Percentiles rank a stretch among this genome's conserved stretches.
These are phyloP conservation scores for Chaetomiaceae sp. DNA, from an alignment of 2,329 filamentous ascomycete species.

Conservation along the genomic window DNA sequence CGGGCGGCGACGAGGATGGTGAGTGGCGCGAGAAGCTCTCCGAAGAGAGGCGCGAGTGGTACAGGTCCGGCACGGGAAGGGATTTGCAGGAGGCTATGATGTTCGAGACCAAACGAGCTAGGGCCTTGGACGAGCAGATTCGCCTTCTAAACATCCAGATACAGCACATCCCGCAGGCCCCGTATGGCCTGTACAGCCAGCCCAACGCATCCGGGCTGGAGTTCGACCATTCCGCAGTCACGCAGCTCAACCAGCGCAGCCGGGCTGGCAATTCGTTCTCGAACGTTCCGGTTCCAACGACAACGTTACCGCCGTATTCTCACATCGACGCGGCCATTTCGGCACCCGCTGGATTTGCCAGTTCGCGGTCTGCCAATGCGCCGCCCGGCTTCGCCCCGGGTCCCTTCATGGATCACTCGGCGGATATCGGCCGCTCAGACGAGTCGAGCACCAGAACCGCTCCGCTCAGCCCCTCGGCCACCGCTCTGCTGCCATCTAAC, in stretches of 20 bases:
- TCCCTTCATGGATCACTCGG: slow-evolving; percentile 48
- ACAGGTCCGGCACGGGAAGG: slow-evolving; percentile 44
- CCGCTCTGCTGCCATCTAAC: slow-evolving; percentile 67
- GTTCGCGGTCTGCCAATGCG: slow-evolving; percentile 34
- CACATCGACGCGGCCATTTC: slow-evolving; percentile 33
- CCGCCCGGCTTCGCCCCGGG: slow-evolving; percentile 49
- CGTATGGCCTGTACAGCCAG: slow-evolving; percentile 41
- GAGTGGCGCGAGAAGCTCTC: slow-evolving; percentile 49
- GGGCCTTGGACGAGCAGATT: slow-evolving; percentile 46
- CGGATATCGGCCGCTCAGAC: slow-evolving; percentile 45
- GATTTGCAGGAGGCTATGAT: slow-evolving; percentile 49
- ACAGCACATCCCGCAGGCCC: slow-evolving; percentile 31
- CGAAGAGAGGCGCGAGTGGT: slow-evolving; percentile 54
- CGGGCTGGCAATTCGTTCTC: slow-evolving; percentile 46
- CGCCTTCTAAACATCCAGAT: slow-evolving; percentile 46
- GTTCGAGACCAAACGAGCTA: slow-evolving; percentile 44
- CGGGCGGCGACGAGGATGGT: slow-evolving; percentile 58
- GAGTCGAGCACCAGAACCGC: slow-evolving; percentile 60
- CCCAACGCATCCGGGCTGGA: slow-evolving; percentile 43
- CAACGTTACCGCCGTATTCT: slow-evolving; percentile 35
- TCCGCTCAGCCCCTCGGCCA: slow-evolving; percentile 72
- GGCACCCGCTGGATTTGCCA: slow-evolving; percentile 47
- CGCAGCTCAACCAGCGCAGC: slow-evolving; percentile 45
- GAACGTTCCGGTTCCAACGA: slow-evolving; percentile 37
- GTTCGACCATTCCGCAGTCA: slow-evolving; percentile 40